Evolutionary conservation across 805 yeast genomes (phyloP).

Genomic region (Torulaspora delbrueckii): DNA sequence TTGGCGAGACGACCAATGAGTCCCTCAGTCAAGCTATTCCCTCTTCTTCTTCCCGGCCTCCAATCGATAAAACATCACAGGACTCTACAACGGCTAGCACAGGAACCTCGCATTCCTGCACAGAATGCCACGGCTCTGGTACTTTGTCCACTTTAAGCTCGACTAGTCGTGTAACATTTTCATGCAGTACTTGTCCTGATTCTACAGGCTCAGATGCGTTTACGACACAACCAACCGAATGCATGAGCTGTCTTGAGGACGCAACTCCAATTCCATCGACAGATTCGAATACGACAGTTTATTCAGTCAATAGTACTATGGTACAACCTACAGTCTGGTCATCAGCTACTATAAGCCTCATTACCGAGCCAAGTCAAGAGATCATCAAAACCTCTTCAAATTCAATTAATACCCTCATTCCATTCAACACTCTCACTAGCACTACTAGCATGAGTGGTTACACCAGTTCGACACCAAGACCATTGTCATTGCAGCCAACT

Average conservation of each 20-base stretch:
- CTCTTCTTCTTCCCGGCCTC: not conserved
- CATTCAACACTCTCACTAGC: not conserved
- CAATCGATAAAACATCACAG: not conserved
- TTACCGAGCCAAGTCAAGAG: no score
- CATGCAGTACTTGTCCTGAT: not conserved
- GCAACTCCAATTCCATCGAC: no score
- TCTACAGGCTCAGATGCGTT: not conserved
- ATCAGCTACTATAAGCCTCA: no score
- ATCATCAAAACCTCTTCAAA: no score
- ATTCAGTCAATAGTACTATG: no score
- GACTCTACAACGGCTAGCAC: not conserved
- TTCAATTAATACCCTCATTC: not conserved
- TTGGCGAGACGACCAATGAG: not conserved
- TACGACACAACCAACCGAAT: not conserved
- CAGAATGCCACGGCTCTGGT: not conserved
- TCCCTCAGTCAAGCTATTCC: no score
- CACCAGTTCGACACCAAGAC: not conserved
- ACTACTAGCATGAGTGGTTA: not conserved
- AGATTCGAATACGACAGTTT: no score
- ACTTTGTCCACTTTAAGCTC: not conserved
- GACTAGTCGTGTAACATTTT: not conserved
- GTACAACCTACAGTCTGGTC: no score
- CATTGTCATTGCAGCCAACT: slow-evolving; percentile 8
- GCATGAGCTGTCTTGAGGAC: not conserved
- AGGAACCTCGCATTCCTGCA: not conserved